phyloP scores from a whole-genome alignment of 495 filamentous ascomycete genomes.

The Penicillium simplicissimum region DNA sequence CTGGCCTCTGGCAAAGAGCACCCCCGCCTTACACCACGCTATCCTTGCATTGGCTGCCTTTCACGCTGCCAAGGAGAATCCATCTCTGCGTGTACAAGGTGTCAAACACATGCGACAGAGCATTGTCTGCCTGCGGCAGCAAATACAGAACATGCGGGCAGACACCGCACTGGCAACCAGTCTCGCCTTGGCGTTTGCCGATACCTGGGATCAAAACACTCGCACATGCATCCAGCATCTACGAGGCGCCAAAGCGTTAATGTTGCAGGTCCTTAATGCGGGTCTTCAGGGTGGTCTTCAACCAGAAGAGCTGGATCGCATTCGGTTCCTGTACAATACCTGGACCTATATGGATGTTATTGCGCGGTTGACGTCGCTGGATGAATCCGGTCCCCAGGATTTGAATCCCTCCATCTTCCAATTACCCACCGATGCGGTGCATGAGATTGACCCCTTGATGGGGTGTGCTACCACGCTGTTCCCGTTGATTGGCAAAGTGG shows the following conservation, averaged over 20 bases:
- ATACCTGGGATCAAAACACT: conserved; percentile 76
- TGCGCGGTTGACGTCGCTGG: conserved; percentile 68
- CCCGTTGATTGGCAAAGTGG: conserved; percentile 70
- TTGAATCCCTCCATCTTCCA: conserved; percentile 49
- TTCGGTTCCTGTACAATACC: conserved; percentile 74
- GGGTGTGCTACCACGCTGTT: conserved; percentile 73
- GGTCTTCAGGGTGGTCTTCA: conserved; percentile 35
- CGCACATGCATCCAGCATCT: conserved; percentile 75
- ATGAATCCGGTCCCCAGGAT: conserved; percentile 56
- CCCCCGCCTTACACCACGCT: conserved; percentile 72
- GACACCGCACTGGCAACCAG: conserved; percentile 75
- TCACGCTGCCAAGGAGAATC: conserved; percentile 63
- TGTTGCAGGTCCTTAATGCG: conserved; percentile 56
- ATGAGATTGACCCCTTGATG: conserved; percentile 74
- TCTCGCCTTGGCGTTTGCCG: conserved; percentile 71
- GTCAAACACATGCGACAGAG: conserved; percentile 74
- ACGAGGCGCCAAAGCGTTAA: conserved; percentile 65
- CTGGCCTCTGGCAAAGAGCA: conserved; percentile 68
- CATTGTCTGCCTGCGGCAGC: conserved; percentile 57
- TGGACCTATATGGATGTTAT: conserved; percentile 86
- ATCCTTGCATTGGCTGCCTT: conserved; percentile 76
- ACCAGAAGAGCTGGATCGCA: conserved; percentile 50
- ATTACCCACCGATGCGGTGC: conserved; percentile 43
- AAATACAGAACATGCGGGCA: conserved; percentile 60
- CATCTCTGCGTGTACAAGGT: conserved; percentile 60